These are phyloP conservation scores for Umbelopsis ramanniana DNA, from an alignment of 192 early-diverging fungal genomes.

Conservation along the genomic window DNA sequence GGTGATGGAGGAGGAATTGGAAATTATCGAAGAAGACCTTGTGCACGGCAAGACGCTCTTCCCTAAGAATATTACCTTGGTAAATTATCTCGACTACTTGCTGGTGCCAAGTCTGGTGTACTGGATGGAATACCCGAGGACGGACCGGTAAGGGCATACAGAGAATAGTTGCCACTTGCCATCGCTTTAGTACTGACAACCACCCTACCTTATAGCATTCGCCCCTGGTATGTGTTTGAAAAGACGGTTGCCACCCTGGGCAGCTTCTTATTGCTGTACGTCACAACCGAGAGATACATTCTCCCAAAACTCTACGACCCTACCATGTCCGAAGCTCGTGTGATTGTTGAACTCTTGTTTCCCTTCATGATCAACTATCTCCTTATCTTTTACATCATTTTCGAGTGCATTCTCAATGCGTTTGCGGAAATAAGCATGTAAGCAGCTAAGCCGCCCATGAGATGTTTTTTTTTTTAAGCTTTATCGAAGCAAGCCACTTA, in stretches of 20 bases:
- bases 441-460: conserved; percentile 9
- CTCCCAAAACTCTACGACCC: conserved; percentile 77
- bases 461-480: neutral
- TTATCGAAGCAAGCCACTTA: neutral
- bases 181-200: no score
- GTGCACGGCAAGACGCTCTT: conserved; percentile 61
- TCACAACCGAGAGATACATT: conserved; percentile 88
- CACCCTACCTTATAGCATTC: conserved; percentile 61
- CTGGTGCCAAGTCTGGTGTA: conserved; percentile 92
- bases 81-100: conserved; percentile 87
- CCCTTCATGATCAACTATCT: conserved; percentile 94
- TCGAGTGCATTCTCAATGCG: conserved; percentile 95
- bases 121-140: conserved; percentile 91
- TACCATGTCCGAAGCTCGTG: conserved; percentile 54
- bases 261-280: conserved; percentile 79
- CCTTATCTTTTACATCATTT: conserved; percentile 93
- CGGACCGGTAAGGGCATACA: conserved; percentile 55
- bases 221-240: conserved; percentile 87
- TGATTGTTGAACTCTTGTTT: conserved; percentile 74
- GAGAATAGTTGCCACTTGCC: neutral
- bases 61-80: conserved; percentile 80
- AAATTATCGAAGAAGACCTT: conserved; percentile 60
- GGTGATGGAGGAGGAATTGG: conserved; percentile 46
- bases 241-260: conserved; percentile 78
- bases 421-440: conserved; percentile 92